Base-by-base conservation (phyloP, 2,329 filamentous ascomycete genomes). In the Fusarium proliferatum region DNA sequence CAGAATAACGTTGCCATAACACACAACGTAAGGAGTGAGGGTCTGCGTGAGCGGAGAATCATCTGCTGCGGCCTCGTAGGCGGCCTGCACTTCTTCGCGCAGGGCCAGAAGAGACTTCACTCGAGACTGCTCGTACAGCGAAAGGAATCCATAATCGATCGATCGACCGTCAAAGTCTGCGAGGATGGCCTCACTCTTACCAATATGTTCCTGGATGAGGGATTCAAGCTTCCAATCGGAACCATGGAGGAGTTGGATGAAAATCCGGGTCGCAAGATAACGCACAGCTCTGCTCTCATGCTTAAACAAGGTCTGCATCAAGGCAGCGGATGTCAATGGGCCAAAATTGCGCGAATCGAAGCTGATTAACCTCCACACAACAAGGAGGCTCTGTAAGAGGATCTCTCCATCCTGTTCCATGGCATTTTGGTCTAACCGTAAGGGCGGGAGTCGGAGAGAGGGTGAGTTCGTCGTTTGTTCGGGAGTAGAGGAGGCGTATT, bases 191-290 rank as follows among this genome's bases (percentile, higher is more conserved):
- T 89, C 89, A 43, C 88, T 85, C 46, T 81, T 84, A 52, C 89
- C 90, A 62, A 96, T 85, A 80, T 95, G 87, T 77, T 89, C 86
- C 55, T 85, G 83, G 38, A 97, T 83, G 80, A 97, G 91, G 55
- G 88, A 85, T 78, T 97, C 92, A 53, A 93, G 87, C 71, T 94
- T 94, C 72, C 88, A 86, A 81, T 99, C 96, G 8, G 96, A 92
- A 36, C 93, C 93, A 77, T 91, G 90, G 76, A 97, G 89, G 64
- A 94, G 90, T 71, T 94, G 86, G 78, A 92, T 95, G 73, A 97
- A 93, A 67, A 95, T 90, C 72, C 94, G 90, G 63, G 97, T 88
- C 19, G 95, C 92, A 69, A 98, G 86, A 81, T 95, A 97, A 82
- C 93, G 90, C 57, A 97, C 88, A 21, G 88, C 84, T 66, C 83